phyloP scores from a whole-genome alignment of 208 protist species.

The Porcisia deanei region DNA sequence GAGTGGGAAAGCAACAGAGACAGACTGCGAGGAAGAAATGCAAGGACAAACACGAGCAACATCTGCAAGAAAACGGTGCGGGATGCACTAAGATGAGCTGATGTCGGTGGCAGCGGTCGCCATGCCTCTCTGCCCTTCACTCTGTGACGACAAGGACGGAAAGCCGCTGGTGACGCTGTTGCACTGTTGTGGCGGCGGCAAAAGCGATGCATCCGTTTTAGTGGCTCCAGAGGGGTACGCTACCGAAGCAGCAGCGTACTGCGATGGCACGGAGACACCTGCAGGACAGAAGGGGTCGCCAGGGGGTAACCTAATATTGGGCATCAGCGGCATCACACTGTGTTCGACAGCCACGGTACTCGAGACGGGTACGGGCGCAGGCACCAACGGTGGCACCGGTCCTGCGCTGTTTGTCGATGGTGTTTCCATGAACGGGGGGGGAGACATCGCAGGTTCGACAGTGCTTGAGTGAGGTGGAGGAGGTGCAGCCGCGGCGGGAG shows the following conservation, averaged over 20 bases:
- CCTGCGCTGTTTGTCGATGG: constrained; percentile 10
- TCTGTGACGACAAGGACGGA: neutral
- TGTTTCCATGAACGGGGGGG: constrained; percentile 12
- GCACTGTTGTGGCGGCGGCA: neutral
- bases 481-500: neutral
- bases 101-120: neutral
- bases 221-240: constrained; percentile 9
- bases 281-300: constrained; percentile 63
- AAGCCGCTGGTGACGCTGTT: neutral
- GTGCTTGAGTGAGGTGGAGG: constrained; percentile 5
- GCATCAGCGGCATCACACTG: constrained; percentile 43
- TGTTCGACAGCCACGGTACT: constrained; percentile 31
- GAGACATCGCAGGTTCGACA: constrained; percentile 10
- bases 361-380: neutral
- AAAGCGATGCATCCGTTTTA: neutral
- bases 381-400: constrained; percentile 2
- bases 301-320: constrained; percentile 46
- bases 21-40: neutral
- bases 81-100: neutral
- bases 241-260: constrained; percentile 30
- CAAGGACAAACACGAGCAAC: neutral
- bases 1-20: constrained; percentile 1
- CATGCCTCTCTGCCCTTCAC: constrained; percentile 1
- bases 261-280: constrained; percentile 45
- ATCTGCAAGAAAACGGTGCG: neutral